Evolutionary conservation across 2,329 filamentous ascomycete genomes (phyloP), one percentile per base, ranked within the genome.

Genomic region (Colletotrichum sp.): DNA sequence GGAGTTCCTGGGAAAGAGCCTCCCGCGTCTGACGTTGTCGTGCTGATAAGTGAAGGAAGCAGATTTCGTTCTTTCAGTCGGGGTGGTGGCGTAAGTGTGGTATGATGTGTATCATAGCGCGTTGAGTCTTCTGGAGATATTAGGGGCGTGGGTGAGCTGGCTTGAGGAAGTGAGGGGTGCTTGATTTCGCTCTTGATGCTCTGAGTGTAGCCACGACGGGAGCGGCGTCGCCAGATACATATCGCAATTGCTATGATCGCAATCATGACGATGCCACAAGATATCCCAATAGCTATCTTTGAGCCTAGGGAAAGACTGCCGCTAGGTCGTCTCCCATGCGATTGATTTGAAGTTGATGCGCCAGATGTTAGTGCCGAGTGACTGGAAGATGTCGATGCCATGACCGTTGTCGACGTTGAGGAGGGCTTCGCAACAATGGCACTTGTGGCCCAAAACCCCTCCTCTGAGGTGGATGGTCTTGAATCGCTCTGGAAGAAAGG

Each of bases 41-140:
- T 60, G 15, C 28, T 60, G 2, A 34, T 9, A 8, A 63, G 32
- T 10, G 84, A 82, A 2, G 86, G 82, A 21, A 90, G 84, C 64
- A 87, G 83, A 43, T 81, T 86, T 7, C 88, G 85, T 67, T 90
- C 88, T 67, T 86, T 84, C 3, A 91, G 84, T 21, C 88, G 85
- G 3, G 86, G 85, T 1, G 89, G 89, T 1, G 89, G 88, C 1
- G 86, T 88, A 28, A 87, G 78, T 0, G 83, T 83, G 3, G 78
- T 68, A 74, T 74, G 43, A 80, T 65, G 52, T 43, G 63, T 59
- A 55, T 80, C n/a, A 79, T 78, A n/a, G 5, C 52, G 64, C 10
- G 80, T 77, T 1, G 84, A 84, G 9, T 80, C 73, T 1, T 82
- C 80, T 0, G 87, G 83, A 1, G 87, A 85, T 59, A 87, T 85